A percentile compares a stretch with the other conserved stretches of the same genome.
Evolutionary conservation across 768 basidiomycete genomes (phyloP).

Genomic region (Hypholoma sublateritium): DNA sequence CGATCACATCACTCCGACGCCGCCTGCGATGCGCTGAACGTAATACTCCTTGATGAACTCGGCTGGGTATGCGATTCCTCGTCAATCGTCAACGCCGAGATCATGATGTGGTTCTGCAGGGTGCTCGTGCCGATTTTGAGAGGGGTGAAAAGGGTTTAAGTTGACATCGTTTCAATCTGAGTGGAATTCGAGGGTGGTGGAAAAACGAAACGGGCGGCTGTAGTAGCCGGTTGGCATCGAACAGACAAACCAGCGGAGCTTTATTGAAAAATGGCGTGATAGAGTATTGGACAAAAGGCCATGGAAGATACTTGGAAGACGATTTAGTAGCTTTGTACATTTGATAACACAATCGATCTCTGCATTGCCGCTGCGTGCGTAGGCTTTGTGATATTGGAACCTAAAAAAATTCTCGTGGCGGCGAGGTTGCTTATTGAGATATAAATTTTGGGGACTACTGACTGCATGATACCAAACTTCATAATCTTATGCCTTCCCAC

Average conservation of each 20-base stretch:
- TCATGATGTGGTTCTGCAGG: constrained; percentile 36
- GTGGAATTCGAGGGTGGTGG: too few species aligned
- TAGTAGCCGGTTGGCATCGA: not conserved
- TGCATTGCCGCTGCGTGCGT: too few species aligned
- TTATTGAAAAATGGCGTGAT: not conserved
- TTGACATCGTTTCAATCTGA: constrained; percentile 1
- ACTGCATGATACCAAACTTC: not conserved
- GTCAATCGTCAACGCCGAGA: constrained; percentile 42
- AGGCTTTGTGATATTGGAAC: too few species aligned
- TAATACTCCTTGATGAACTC: constrained; percentile 36
- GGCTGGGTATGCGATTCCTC: constrained; percentile 41
- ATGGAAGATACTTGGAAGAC: too few species aligned
- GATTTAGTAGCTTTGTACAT: too few species aligned
- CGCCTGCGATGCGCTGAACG: constrained; percentile 26
- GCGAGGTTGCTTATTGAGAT: not conserved
- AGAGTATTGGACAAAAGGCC: too few species aligned
- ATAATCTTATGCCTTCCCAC: not conserved
- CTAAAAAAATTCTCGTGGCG: too few species aligned
- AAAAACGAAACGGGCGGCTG: not conserved
- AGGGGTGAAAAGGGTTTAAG: constrained; percentile 29
- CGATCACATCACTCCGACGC: constrained; percentile 36
- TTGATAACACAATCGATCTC: too few species aligned
- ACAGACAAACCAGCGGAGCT: not conserved
- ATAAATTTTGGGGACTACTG: not conserved
- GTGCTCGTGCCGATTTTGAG: constrained; percentile 34